Base-by-base conservation (phyloP, 345 rosid genomes). In the Murraya koenigii region DNA sequence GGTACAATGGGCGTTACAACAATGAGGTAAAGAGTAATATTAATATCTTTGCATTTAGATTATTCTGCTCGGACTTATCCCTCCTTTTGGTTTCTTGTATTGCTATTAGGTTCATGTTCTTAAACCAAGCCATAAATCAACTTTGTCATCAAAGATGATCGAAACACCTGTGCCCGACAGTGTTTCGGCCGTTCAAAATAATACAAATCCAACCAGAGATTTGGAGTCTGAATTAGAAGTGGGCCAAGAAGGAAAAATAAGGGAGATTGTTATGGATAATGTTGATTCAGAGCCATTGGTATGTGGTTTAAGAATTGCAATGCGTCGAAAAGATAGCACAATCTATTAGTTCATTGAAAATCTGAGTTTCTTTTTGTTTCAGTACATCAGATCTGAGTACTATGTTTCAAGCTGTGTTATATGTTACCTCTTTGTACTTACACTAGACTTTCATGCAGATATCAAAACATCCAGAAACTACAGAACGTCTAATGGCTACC, bases 1-100 rank as follows among this genome's bases (percentile, higher is more conserved):
- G 98, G 79, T 97, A 97, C 79, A 90, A 97, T 83, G 99, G 99
- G 30, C 99, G 84, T 72, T 97, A 92, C 81, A 97, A 88, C 90
- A 94, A 81, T 76, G 98, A 93, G 92, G 99, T 97, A 85, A 26
- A 71, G 71, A 22, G 71, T 75, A 66, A 25, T 79, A 39, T 82
- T 56, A 39, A 28, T 47, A 71, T 60, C 39, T 74, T 80, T 68
- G 26, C 41, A 25, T 30, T 23, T 71, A 6, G 25, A 25, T 63
- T 41, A 71, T 64, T 32, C 26, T 64, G 66, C 67, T 69, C 59
- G 32, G 28, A 54, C n/a, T 72, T 54, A 61, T 56, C 33, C 62
- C 80, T 58, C 54, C 64, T 77, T 82, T 39, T 82, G 75, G 79
- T n/a, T 60, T 72, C 69, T 63, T 78, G 74, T 66, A 55, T 55